A percentile compares a stretch with the other conserved stretches of the same genome.
phyloP scores from a whole-genome alignment of 2,329 filamentous ascomycete species.

The Penicillium sp. region DNA sequence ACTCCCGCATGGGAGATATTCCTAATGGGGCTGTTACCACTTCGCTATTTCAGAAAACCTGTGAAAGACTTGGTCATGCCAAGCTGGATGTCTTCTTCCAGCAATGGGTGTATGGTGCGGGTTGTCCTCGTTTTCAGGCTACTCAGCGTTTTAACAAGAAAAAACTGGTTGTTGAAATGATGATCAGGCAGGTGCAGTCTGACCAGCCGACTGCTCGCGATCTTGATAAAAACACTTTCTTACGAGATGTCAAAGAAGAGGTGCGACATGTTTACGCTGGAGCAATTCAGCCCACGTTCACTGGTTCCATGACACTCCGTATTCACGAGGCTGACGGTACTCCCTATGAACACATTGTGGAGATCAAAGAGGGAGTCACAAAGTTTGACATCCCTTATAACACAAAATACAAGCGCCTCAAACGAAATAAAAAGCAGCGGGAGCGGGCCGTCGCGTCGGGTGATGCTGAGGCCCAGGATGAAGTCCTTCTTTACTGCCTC shows the following conservation, averaged over 20 bases:
- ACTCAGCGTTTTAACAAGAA: constrained; percentile 96
- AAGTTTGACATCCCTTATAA: constrained; percentile 97
- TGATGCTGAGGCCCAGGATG: constrained; percentile 64
- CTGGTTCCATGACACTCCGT: constrained; percentile 92
- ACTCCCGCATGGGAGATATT: constrained; percentile 76
- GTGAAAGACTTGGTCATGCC: constrained; percentile 81
- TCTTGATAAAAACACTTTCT: constrained; percentile 68
- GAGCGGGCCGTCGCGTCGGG: constrained; percentile 64
- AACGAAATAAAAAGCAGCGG: constrained; percentile 76
- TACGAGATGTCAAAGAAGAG: constrained; percentile 77
- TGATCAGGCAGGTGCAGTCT: constrained; percentile 68
- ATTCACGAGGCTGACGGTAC: constrained; percentile 98
- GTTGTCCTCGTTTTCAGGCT: constrained; percentile 81
- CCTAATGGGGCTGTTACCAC: constrained; percentile 64
- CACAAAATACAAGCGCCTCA: constrained; percentile 96
- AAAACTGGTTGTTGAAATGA: constrained; percentile 87
- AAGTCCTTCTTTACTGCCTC: constrained; percentile 81
- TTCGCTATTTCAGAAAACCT: constrained; percentile 71
- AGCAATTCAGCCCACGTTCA: constrained; percentile 72
- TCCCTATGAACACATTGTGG: constrained; percentile 94
- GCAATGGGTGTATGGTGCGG: constrained; percentile 84
- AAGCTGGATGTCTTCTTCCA: constrained; percentile 86
- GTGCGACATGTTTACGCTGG: constrained; percentile 62
- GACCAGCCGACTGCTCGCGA: constrained; percentile 51
- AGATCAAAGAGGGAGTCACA: constrained; percentile 79